Conservation (phyloP, 352 stramenopile species). For the Phytophthora rubi region DNA sequence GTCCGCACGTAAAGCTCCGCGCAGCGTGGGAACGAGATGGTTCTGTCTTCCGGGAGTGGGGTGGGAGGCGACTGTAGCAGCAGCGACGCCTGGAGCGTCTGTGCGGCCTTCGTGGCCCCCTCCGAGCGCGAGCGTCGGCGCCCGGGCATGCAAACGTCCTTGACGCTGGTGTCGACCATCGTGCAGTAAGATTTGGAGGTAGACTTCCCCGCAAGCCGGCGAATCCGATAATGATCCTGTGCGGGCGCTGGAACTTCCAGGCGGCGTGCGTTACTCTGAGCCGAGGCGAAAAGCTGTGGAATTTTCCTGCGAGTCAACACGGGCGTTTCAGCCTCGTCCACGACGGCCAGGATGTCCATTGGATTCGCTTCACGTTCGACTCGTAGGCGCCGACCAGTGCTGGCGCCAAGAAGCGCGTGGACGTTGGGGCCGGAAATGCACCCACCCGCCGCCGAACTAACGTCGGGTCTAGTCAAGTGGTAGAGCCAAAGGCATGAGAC, state of each 20-base stretch:
- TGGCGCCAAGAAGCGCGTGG: conserved; percentile 1
- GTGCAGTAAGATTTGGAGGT: neutral
- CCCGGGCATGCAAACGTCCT: conserved; percentile 2
- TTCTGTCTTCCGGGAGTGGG: neutral
- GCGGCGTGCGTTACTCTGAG: conserved; percentile 19
- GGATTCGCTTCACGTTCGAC: neutral
- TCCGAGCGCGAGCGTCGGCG: conserved; percentile 34
- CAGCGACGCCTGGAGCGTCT: conserved; percentile 7
- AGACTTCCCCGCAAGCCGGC: neutral
- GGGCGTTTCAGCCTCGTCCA: conserved; percentile 4
- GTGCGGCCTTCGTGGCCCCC: conserved; percentile 21
- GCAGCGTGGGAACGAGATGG: conserved; percentile 1
- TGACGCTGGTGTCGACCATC: conserved; percentile 14
- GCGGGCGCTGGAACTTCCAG: neutral
- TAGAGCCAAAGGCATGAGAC: conserved; percentile 9
- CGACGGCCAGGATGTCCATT: neutral
- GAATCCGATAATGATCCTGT: conserved; percentile 35
- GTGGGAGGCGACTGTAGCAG: neutral
- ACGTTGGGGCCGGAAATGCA: neutral
- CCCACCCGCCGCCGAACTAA: neutral
- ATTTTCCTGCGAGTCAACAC: conserved; percentile 24
- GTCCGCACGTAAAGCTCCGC: conserved; percentile 36
- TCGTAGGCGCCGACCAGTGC: neutral
- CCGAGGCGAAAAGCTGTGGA: conserved; percentile 25
- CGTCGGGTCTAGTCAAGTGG: conserved; percentile 5